Percentiles rank a stretch among this genome's conserved stretches.
phyloP scores from a whole-genome alignment of 1,284 basidiomycete species.

The Mycena sp. region DNA sequence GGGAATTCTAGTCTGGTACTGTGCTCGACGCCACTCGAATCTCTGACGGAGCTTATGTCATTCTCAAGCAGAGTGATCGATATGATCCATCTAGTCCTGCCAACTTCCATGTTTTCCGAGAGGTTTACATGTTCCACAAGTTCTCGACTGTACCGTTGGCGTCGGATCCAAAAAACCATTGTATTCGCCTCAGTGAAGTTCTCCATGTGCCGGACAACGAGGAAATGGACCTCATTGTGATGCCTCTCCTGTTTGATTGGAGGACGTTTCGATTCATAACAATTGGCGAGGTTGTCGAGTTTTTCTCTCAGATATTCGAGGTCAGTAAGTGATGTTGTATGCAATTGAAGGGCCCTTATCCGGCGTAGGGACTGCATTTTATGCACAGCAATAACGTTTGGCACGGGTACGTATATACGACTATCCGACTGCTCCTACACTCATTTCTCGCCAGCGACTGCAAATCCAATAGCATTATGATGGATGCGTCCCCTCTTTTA shows the following conservation, averaged over 20 bases:
- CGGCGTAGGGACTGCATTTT: constrained; percentile 38
- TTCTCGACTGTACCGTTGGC: no score
- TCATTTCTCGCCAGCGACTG: constrained; percentile 6
- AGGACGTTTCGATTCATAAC: constrained; percentile 12
- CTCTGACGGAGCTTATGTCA: no score
- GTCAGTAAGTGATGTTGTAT: constrained; percentile 28
- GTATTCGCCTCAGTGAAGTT: constrained; percentile 33
- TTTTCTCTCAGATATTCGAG: constrained; percentile 43
- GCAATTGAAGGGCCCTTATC: background rate
- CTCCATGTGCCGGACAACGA: constrained; percentile 30
- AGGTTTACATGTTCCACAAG: no score
- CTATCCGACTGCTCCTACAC: no score
- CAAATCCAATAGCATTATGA: constrained; percentile 40
- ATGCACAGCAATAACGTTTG: constrained; percentile 34
- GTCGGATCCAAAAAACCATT: constrained; percentile 33
- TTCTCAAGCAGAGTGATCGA: no score
- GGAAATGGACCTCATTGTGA: constrained; percentile 4
- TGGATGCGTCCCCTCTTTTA: constrained; percentile 33
- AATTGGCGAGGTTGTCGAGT: background rate
- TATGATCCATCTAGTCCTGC: no score
- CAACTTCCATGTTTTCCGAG: no score
- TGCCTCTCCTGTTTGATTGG: constrained; percentile 32
- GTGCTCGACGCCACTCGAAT: no score
- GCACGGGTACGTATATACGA: background rate
- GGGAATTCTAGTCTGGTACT: no score